Evolutionary conservation across 441 rosid species (phyloP), one percentile per base, ranked within the genome.

Genomic region (Gossypium schwendimanii): DNA sequence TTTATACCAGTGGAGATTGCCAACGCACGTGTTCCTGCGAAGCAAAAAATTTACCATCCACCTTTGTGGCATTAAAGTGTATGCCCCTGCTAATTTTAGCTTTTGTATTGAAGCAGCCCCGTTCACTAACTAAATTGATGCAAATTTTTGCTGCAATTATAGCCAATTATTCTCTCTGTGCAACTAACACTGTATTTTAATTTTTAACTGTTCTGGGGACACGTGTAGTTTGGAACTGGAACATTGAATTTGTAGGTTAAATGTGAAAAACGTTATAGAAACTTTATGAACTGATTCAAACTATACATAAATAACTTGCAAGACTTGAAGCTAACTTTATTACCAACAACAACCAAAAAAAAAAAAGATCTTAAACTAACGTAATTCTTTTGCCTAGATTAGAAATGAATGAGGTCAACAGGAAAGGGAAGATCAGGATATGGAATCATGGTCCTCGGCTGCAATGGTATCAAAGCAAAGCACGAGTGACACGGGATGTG

Each of bases 21-120:
- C 41, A 36, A 9, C 49, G 18, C 9, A 62, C 8, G 23, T 49
- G 15, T 66, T 52, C 45, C 26, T 49, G 24, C 57, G 72, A 55
- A 58, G 79, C 76, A 49, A 49, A 49, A 49, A 36, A 3, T n/a
- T 49, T n/a, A 4, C 54, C 54, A 49, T 49, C 53, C 53, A n/a
- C 53, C 53, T 49, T 55, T 12, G 15, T 59, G 39, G 39, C 36
- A 36, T 57, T 45, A 23, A 65, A 45, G 66, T 12, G 41, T 14
- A 26, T 33, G 15, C 72, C 47, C 65, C 39, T 12, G 12, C 26
- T 54, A 1, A 54, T 54, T 23, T 70, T 63, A 55, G 31, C 65
- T 78, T 71, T 74, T 57, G 61, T 70, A 57, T 18, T 20, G 12
- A 54, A 52, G 65, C 11, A 6, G 49, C 31, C 17, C 18, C 17